Percentiles rank a stretch among this genome's conserved stretches.
phyloP scores from a whole-genome alignment of 2,329 filamentous ascomycete genomes.

The Lachnum nothofagi region DNA sequence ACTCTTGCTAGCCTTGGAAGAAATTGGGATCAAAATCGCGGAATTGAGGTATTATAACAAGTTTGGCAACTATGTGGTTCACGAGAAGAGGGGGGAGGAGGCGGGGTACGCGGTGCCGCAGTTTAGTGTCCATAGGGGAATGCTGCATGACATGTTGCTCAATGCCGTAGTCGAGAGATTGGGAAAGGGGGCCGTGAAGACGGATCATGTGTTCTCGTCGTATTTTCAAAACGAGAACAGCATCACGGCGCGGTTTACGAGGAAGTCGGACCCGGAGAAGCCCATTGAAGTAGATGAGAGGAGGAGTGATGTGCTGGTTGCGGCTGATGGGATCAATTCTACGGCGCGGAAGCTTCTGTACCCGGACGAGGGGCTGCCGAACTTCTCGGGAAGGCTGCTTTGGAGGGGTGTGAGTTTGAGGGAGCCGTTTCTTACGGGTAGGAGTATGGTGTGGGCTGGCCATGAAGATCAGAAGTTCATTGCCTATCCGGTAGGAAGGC shows the following conservation, averaged over 20 bases:
- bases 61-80: conserved; percentile 40
- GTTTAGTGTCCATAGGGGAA: conserved; percentile 42
- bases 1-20: conserved; percentile 37
- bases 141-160: conserved; percentile 42
- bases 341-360: conserved; percentile 38
- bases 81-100: conserved; percentile 37
- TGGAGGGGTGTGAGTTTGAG: conserved; percentile 42
- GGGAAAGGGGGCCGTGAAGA: conserved; percentile 35
- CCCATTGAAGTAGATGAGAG: conserved; percentile 31
- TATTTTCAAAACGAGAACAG: conserved; percentile 35
- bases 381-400: conserved; percentile 42
- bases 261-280: conserved; percentile 22
- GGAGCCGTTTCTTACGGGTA: conserved; percentile 38
- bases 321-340: conserved; percentile 43
- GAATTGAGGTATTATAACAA: conserved; percentile 43
- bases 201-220: conserved; percentile 35
- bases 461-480: conserved; percentile 45
- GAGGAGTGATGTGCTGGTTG: conserved; percentile 36
- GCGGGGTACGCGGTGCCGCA: conserved; percentile 42
- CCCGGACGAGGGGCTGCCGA: conserved; percentile 40
- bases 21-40: conserved; percentile 38
- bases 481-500: conserved; percentile 41
- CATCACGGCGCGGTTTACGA: conserved; percentile 37
- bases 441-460: conserved; percentile 42
- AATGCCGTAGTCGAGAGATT: conserved; percentile 39